Percentiles rank a stretch among this genome's conserved stretches.
These are phyloP conservation scores for Metarhizium humberi DNA, from an alignment of 2,329 filamentous ascomycete species.

Conservation along the genomic window DNA sequence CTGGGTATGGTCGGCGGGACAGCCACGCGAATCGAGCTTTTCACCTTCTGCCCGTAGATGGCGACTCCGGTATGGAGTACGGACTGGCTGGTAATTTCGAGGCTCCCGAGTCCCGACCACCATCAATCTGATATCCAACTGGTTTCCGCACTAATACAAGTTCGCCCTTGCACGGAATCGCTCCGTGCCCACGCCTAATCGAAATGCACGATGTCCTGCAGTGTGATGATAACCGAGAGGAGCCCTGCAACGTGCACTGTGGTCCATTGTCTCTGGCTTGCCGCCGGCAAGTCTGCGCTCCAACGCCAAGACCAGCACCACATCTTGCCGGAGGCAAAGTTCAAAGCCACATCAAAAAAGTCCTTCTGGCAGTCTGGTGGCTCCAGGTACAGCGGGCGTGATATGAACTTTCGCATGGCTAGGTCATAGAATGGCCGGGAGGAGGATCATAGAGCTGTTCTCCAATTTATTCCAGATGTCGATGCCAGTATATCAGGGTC, in stretches of 20 bases:
- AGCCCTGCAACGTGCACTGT: not conserved
- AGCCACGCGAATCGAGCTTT: too few species aligned
- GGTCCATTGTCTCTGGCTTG: not conserved
- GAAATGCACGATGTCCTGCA: not conserved
- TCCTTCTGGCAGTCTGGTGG: not conserved
- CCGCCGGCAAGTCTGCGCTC: not conserved
- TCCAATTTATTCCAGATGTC: not conserved
- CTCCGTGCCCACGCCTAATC: too few species aligned
- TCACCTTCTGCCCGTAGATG: too few species aligned
- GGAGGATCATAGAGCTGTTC: not conserved
- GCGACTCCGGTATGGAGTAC: too few species aligned
- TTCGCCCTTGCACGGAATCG: too few species aligned
- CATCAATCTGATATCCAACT: too few species aligned
- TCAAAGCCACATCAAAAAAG: not conserved
- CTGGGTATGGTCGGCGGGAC: too few species aligned
- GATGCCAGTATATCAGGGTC: not conserved
- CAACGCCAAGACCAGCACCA: not conserved
- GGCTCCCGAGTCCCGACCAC: too few species aligned
- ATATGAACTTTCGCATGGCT: not conserved
- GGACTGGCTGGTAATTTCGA: too few species aligned
- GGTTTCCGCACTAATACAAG: too few species aligned
- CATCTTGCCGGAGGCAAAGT: not conserved
- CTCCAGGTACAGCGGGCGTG: not conserved
- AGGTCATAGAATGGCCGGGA: not conserved
- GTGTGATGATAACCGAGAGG: not conserved